A percentile compares a stretch with the other conserved stretches of the same genome.
These are phyloP conservation scores for Microbotryum silenes-acaulis DNA, from an alignment of 1,284 basidiomycete genomes.

Conservation along the genomic window DNA sequence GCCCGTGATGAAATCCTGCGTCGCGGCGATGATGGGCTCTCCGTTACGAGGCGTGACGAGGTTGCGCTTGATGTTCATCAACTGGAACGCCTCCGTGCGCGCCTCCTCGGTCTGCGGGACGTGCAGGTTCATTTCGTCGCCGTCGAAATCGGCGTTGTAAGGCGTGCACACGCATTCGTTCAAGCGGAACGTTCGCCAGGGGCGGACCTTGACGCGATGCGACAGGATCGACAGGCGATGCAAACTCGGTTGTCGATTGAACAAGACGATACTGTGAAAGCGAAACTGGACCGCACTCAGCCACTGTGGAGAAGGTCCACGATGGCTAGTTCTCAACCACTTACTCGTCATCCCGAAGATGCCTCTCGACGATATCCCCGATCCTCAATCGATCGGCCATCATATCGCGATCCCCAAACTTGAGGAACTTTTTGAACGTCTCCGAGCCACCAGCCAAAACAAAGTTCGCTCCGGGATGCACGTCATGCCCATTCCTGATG, in stretches of 20 bases:
- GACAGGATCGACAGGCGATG: conserved; percentile 99
- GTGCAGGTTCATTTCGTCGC: conserved; percentile 99
- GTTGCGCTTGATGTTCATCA: conserved; percentile 98
- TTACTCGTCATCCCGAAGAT: conserved; percentile 86
- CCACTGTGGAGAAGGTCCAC: conserved; percentile 12
- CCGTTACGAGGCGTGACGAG: conserved; percentile 95
- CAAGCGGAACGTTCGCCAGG: conserved; percentile 94
- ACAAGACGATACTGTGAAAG: conserved; percentile 69
- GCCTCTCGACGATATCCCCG: conserved; percentile 87
- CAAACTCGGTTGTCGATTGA: conserved; percentile 97
- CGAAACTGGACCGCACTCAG: not conserved
- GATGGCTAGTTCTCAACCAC: conserved; percentile 24
- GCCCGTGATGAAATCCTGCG: conserved; percentile 97
- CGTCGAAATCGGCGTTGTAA: conserved; percentile 99
- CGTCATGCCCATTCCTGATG: conserved; percentile 79
- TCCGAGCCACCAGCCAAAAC: conserved; percentile 57
- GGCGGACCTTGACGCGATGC: conserved; percentile 89
- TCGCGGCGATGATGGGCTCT: conserved; percentile 96
- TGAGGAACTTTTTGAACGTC: conserved; percentile 72
- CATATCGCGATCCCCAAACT: conserved; percentile 59
- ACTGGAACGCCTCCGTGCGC: conserved; percentile 88
- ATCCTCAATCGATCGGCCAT: conserved; percentile 70
- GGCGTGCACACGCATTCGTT: conserved; percentile 99
- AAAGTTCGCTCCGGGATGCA: conserved; percentile 95
- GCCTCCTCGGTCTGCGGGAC: conserved; percentile 99